phyloP scores from a whole-genome alignment of 352 stramenopile genomes.

The Pythium folliculosum region DNA sequence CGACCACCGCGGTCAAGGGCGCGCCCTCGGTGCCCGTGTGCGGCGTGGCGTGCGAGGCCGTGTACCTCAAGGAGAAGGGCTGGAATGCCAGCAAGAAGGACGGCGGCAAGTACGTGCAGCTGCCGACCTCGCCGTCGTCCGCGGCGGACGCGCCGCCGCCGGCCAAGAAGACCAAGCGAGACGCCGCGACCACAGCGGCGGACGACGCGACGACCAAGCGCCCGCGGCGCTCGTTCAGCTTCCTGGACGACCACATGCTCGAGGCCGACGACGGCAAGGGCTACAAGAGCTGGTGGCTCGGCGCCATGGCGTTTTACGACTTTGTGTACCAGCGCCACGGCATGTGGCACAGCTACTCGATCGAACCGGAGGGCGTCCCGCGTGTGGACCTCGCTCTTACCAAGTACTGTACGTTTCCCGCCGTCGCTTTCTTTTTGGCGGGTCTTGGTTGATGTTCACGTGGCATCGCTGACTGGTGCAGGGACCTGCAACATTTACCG shows the following conservation, averaged over 20 bases:
- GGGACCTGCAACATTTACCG: slow-evolving; percentile 86
- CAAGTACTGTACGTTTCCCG: slow-evolving; percentile 61
- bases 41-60: slow-evolving; percentile 63
- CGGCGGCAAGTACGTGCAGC: slow-evolving; percentile 31
- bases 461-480: slow-evolving; percentile 18
- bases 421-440: neutral
- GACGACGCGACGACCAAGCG: slow-evolving; percentile 35
- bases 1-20: slow-evolving; percentile 56
- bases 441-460: slow-evolving; percentile 2
- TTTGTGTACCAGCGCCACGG: slow-evolving; percentile 85
- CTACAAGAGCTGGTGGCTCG: slow-evolving; percentile 89
- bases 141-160: slow-evolving; percentile 33
- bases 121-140: slow-evolving; percentile 20
- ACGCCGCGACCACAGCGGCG: neutral
- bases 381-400: slow-evolving; percentile 71
- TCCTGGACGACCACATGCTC: slow-evolving; percentile 74
- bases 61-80: slow-evolving; percentile 50
- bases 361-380: slow-evolving; percentile 57
- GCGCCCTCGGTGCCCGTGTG: slow-evolving; percentile 60
- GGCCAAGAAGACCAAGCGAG: slow-evolving; percentile 38
- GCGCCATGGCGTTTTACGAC: slow-evolving; percentile 81
- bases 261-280: slow-evolving; percentile 66
- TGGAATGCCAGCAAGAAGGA: slow-evolving; percentile 32
- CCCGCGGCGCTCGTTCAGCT: slow-evolving; percentile 62
- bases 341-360: slow-evolving; percentile 87